Evolutionary conservation across 164 flowering plant genomes (phyloP).

Genomic region (grape (Vitis vinifera)): DNA sequence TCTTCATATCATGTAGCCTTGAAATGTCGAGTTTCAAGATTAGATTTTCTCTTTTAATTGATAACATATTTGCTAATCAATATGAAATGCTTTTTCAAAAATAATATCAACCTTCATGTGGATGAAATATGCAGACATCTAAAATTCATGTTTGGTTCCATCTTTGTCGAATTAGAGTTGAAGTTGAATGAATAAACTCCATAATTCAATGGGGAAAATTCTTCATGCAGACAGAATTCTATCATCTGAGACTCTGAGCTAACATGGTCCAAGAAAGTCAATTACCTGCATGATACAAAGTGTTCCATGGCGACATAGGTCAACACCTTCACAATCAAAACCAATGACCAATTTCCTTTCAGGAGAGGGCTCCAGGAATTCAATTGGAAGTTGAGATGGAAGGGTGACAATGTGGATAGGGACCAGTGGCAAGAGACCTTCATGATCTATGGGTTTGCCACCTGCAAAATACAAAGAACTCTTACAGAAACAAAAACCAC

Average conservation of each 20-base stretch:
- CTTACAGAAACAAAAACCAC: not conserved
- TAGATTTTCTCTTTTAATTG: not conserved
- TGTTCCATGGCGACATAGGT: conserved; percentile 80
- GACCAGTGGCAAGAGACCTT: conserved; percentile 30
- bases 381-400: conserved; percentile 77
- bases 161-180: not conserved
- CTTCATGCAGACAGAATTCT: not conserved
- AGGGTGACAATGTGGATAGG: conserved; percentile 68
- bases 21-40: too few species aligned
- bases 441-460: conserved; percentile 33
- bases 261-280: conserved; percentile 4
- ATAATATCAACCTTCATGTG: not conserved
- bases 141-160: not conserved
- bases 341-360: conserved; percentile 70
- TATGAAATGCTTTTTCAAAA: not conserved
- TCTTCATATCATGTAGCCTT: too few species aligned
- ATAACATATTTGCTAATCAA: not conserved
- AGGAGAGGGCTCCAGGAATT: conserved; percentile 69
- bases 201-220: not conserved
- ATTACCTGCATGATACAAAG: conserved; percentile 90
- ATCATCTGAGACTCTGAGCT: not conserved
- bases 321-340: conserved; percentile 93
- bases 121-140: not conserved
- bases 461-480: conserved; percentile 23
- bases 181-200: not conserved